Conservation (phyloP, 192 early-diverging fungal genomes). For the Coemansia sp. region DNA sequence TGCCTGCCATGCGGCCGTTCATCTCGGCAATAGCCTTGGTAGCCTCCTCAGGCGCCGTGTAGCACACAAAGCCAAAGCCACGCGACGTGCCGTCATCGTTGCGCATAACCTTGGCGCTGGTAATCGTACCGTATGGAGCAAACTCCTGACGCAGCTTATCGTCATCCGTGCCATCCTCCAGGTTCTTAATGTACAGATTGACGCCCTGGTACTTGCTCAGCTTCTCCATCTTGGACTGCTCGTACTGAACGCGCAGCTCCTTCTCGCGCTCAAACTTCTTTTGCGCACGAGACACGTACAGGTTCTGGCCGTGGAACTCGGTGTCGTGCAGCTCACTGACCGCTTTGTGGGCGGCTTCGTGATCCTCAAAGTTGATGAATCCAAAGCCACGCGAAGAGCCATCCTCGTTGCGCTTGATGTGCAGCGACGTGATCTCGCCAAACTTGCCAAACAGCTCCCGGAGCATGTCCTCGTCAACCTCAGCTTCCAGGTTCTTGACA, state of each 20-base stretch:
- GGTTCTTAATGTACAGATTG: constrained; percentile 98
- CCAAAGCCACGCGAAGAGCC: constrained; percentile 92
- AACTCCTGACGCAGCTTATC: constrained; percentile 96
- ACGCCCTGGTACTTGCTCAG: constrained; percentile 98
- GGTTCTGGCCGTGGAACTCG: constrained; percentile 83
- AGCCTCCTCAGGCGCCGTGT: constrained; percentile 97
- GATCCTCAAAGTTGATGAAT: constrained; percentile 94
- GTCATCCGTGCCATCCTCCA: constrained; percentile 95
- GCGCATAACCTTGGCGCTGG: constrained; percentile 95
- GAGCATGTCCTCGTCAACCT: constrained; percentile 79
- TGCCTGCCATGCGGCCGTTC: constrained; percentile 92
- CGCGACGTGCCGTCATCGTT: constrained; percentile 86
- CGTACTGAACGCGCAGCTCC: constrained; percentile 94
- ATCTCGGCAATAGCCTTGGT: constrained; percentile 98
- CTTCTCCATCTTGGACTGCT: constrained; percentile 93
- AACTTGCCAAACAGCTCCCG: constrained; percentile 71
- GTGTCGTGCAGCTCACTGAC: constrained; percentile 93
- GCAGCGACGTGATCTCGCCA: constrained; percentile 81
- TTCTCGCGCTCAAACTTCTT: constrained; percentile 98
- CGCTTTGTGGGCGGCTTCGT: constrained; percentile 84
- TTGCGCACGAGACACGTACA: constrained; percentile 96
- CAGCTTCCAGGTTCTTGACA: constrained; percentile 89
- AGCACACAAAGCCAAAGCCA: constrained; percentile 99
- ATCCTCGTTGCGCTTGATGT: constrained; percentile 71
- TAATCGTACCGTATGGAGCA: constrained; percentile 91